Percentiles rank a stretch among this genome's conserved stretches.
phyloP scores from a whole-genome alignment of 1,139 yeast species.

The Saccharomyces hybrid region DNA sequence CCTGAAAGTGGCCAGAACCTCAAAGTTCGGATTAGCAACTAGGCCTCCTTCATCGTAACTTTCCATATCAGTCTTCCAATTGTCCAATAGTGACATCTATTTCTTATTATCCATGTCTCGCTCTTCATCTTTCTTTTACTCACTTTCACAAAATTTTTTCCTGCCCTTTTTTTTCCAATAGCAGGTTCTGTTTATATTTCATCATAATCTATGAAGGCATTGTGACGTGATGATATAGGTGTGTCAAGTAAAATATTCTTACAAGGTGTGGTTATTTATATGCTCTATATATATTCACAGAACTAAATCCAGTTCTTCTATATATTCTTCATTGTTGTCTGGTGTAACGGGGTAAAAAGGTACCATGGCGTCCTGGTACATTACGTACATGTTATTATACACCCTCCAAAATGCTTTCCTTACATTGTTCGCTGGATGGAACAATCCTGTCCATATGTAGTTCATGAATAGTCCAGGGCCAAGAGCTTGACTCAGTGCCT shows the following conservation, averaged over 20 bases:
- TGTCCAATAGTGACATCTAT: neutral
- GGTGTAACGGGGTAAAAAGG: conserved; percentile 70
- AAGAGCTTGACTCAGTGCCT: conserved; percentile 60
- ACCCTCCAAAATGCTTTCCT: conserved; percentile 80
- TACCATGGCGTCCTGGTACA: conserved; percentile 66
- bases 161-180: neutral
- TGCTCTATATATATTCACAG: conserved; percentile 12
- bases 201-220: neutral
- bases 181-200: neutral
- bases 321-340: conserved; percentile 23
- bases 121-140: neutral
- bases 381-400: conserved; percentile 70
- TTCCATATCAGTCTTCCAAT: neutral
- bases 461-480: conserved; percentile 73
- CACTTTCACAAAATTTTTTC: neutral
- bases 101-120: neutral
- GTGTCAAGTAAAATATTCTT: neutral
- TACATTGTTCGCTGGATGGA: conserved; percentile 89
- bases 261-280: neutral
- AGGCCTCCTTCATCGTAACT: neutral
- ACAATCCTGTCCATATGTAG: conserved; percentile 81
- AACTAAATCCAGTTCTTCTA: conserved; percentile 38
- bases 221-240: neutral
- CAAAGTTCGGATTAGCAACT: conserved; percentile 35
- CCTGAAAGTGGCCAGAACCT: conserved; percentile 59